Conservation (phyloP, 345 rosid species). For the Lagerstroemia speciosa region DNA sequence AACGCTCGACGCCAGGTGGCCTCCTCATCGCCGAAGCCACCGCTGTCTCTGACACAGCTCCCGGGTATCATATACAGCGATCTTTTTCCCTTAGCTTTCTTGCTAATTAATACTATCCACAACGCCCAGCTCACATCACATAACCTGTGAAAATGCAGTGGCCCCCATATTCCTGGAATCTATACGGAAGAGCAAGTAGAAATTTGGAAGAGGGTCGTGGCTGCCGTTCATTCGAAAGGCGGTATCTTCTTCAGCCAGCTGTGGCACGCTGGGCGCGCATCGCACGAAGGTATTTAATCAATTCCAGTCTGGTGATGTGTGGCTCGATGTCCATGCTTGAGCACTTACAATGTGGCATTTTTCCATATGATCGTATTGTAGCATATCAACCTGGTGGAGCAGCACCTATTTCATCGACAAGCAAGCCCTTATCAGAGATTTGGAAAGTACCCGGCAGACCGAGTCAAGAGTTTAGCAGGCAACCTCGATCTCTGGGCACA, state of each 20-base stretch:
- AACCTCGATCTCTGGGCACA: constrained; percentile 37
- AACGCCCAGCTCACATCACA: neutral
- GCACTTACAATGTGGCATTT: too few relatives aligned
- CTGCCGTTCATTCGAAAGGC: constrained; percentile 73
- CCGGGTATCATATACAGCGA: neutral
- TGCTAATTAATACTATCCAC: too few relatives aligned
- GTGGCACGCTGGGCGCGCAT: constrained; percentile 95
- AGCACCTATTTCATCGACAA: constrained; percentile 68
- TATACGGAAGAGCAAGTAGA: constrained; percentile 65
- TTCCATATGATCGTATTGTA: constrained; percentile 5
- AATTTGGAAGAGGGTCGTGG: constrained; percentile 75
- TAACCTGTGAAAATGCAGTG: constrained; percentile 25
- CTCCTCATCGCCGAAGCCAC: constrained; percentile 5
- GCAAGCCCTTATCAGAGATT: constrained; percentile 44
- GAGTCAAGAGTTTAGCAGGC: constrained; percentile 26
- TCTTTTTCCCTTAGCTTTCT: neutral
- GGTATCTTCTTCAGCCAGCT: constrained; percentile 24
- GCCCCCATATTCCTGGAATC: constrained; percentile 83
- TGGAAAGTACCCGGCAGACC: constrained; percentile 69
- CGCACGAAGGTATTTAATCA: constrained; percentile 56
- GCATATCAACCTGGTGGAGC: constrained; percentile 72
- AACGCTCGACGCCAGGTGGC: neutral
- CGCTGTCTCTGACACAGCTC: neutral
- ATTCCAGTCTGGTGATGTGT: too few relatives aligned
- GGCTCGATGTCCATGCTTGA: too few relatives aligned